Base-by-base conservation (phyloP, 495 filamentous ascomycete genomes). In the Glonium stellatum region DNA sequence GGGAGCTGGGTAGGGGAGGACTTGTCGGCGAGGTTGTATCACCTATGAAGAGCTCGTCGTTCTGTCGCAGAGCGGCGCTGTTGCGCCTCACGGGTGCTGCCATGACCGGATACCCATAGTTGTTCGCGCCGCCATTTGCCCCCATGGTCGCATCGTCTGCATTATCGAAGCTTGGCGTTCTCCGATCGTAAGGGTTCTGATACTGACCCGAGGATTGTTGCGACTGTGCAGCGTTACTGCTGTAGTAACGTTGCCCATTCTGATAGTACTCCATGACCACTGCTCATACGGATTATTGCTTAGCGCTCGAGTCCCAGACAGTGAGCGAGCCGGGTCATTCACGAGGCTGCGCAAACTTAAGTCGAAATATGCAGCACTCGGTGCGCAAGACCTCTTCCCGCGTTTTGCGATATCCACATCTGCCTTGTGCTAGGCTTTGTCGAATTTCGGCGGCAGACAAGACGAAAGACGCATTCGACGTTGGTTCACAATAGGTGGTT, bases 131-230 rank as follows among this genome's bases (percentile, higher is more conserved):
- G 22, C 62, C 62, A 21, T 63, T 68, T 72, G 60, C 44, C 39
- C 78, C 77, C 66, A 72, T 76, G 22, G 65, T 69, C 37, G 79
- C 78, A 70, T 95, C 88, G 70, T 95, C 88, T 61, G 87, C 90
- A 65, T 78, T 83, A 69, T 91, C 86, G 73, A 87, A 92, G 71
- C 90, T 92, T 54, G 83, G 77, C 67, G 78, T 79, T 55, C 84
- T 83, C 59, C 85, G 79, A 35, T 80, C 75, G 47, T 73, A 70
- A 35, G 69, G 62, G 58, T 67, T 67, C 42, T 65, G 68, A 58
- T 67, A 66, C 44, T 59, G 63, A 51, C 36, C 36, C 21, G 27
- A 58, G 25, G 23, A 44, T 37, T 58, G 55, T 39, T 60, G 67
- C 35, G 69, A 59, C 55, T 69, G 71, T 12, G 61, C 58, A 35